Evolutionary conservation across 2,329 filamentous ascomycete genomes (phyloP).

Genomic region (Magnaporthiopsis incrustans): DNA sequence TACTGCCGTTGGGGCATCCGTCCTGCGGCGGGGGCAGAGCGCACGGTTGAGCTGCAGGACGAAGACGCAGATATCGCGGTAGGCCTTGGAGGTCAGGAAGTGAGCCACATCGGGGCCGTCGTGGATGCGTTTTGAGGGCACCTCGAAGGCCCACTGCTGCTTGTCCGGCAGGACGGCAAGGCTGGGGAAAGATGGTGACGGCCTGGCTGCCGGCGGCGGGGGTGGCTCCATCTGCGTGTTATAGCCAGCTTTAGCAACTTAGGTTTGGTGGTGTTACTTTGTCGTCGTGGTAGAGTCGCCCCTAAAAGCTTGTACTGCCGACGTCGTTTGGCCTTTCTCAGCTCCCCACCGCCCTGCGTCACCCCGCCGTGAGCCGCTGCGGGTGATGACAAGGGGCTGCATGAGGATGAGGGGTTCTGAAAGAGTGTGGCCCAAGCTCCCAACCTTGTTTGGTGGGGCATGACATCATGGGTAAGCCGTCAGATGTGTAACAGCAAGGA

Average conservation of each 20-base stretch:
- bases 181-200: constrained; percentile 19
- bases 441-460: background rate
- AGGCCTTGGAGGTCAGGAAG: constrained; percentile 76
- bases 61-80: constrained; percentile 80
- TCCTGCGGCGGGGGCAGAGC: constrained; percentile 61
- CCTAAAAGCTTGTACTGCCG: background rate
- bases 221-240: constrained; percentile 3
- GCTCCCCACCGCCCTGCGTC: background rate
- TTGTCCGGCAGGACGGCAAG: constrained; percentile 41
- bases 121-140: constrained; percentile 74
- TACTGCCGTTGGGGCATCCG: constrained; percentile 9
- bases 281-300: background rate
- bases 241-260: no score
- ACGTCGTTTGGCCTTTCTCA: background rate
- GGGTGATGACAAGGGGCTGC: background rate
- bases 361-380: background rate
- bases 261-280: background rate
- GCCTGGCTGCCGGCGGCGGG: background rate
- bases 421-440: background rate
- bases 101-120: constrained; percentile 71
- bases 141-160: constrained; percentile 49
- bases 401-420: background rate
- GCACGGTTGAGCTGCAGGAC: constrained; percentile 83
- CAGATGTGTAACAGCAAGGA: background rate
- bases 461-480: background rate